Evolutionary conservation across 495 filamentous ascomycete genomes (phyloP).

Genomic region (Penicillium cosmopolitanum): DNA sequence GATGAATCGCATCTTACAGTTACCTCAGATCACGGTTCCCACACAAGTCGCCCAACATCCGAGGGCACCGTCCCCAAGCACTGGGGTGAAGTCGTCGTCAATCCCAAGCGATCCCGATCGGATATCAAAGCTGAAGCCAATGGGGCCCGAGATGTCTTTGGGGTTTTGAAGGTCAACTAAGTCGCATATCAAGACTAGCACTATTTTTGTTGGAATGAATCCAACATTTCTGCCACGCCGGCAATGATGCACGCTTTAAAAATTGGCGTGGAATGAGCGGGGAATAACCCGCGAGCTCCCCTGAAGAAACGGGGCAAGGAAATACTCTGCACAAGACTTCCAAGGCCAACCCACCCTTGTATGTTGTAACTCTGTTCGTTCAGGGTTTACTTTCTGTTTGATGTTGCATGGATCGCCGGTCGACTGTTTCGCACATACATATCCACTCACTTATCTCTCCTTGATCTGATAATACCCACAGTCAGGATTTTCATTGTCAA

Average conservation of each 20-base stretch:
- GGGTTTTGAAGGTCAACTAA: constrained; percentile 47
- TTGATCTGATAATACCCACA: constrained; percentile 33
- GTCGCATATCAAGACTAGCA: not conserved
- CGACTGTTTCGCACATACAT: constrained; percentile 33
- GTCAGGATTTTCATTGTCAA: constrained; percentile 21
- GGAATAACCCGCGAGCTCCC: not conserved
- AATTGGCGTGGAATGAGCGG: not conserved
- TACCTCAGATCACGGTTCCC: constrained; percentile 23
- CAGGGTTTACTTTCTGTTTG: constrained; percentile 13
- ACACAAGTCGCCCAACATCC: constrained; percentile 22
- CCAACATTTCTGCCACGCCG: constrained; percentile 13
- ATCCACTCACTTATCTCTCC: constrained; percentile 22
- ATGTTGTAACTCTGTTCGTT: constrained; percentile 13
- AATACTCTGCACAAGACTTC: constrained; percentile 7
- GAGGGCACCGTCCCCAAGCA: constrained; percentile 45
- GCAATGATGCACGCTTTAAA: not conserved
- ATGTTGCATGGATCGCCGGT: constrained; percentile 35
- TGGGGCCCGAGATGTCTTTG: constrained; percentile 46
- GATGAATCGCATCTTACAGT: constrained; percentile 25
- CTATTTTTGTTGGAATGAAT: not conserved
- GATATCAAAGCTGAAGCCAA: constrained; percentile 30
- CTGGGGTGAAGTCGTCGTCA: constrained; percentile 53
- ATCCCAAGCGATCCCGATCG: constrained; percentile 40
- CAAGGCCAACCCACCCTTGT: constrained; percentile 2
- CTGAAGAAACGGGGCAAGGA: not conserved